Conservation (phyloP, 805 yeast genomes). For the Suhomyces vadensis region DNA sequence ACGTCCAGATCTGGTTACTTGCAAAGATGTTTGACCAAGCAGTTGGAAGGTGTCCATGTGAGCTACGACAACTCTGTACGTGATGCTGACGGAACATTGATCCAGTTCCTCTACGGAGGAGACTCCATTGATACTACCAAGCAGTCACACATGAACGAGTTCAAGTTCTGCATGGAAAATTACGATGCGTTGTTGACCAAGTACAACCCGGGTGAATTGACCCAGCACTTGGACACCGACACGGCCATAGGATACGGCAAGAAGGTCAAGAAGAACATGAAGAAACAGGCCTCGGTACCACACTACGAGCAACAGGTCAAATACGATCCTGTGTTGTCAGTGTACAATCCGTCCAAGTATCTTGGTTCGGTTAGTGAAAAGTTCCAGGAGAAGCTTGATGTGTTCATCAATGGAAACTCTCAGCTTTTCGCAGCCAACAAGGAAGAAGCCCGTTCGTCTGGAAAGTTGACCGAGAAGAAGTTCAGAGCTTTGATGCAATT, state of each 20-base stretch:
- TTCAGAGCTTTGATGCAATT: slow-evolving; percentile 97
- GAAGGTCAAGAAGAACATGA: slow-evolving; percentile 71
- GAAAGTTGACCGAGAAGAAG: slow-evolving; percentile 68
- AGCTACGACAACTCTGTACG: slow-evolving; percentile 94
- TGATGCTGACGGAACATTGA: slow-evolving; percentile 89
- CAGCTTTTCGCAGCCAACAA: slow-evolving; percentile 56
- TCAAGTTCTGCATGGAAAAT: slow-evolving; percentile 89
- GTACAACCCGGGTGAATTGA: slow-evolving; percentile 77
- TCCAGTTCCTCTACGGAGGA: slow-evolving; percentile 97
- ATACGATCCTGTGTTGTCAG: slow-evolving; percentile 86
- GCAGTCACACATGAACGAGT: slow-evolving; percentile 91
- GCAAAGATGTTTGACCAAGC: slow-evolving; percentile 97
- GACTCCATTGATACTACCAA: slow-evolving; percentile 93
- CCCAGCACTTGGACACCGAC: slow-evolving; percentile 78
- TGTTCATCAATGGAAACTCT: slow-evolving; percentile 58
- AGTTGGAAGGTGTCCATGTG: slow-evolving; percentile 94
- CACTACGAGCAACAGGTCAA: slow-evolving; percentile 63
- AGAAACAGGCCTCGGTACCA: slow-evolving; percentile 61
- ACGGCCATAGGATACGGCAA: slow-evolving; percentile 78
- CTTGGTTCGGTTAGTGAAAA: slow-evolving; percentile 91
- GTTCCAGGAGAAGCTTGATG: slow-evolving; percentile 79
- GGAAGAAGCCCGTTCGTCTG: slow-evolving; percentile 46
- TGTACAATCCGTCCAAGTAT: slow-evolving; percentile 84
- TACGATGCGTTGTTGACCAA: slow-evolving; percentile 82
- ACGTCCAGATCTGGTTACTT: slow-evolving; percentile 97